Base-by-base conservation (phyloP, 345 rosid genomes). In the Hibiscus trionum region DNA sequence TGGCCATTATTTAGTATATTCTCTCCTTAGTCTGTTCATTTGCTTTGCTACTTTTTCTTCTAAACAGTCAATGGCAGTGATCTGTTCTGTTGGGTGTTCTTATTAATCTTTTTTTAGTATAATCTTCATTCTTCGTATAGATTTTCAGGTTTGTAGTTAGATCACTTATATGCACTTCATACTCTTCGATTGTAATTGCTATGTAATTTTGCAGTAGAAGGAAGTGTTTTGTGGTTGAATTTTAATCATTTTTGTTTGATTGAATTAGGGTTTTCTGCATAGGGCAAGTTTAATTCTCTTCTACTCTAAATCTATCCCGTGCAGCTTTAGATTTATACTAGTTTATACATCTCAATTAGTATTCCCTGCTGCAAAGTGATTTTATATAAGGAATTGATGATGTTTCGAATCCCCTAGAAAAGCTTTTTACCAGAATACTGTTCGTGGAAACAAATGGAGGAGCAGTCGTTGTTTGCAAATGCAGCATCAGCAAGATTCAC, bases 401-500 rank as follows among this genome's bases (percentile, higher is more conserved):
- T 42, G 46, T 42, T 46, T 46, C 35, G 5, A 12, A 24, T 66
- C 37, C 27, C 27, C 6, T 46, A 47, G 57, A 66, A 66, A 66
- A 11, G 46, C 11, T 42, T 49, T 49, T 11, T 64, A 42, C 46
- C 11, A 8, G 11, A 8, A 42, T 42, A 42, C 46, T 14, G 35
- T 7, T 66, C 11, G 33, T 44, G 19, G 2, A 42, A 16, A 46
- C 16, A 47, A 14, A 26, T 49, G 29, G 10, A 27, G 61, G 47
- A 69, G 61, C 72, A 55, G 72, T 69, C 61, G 62, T 69, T 69
- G 72, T 35, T 69, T 69, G 72, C 72, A 35, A 33, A 55, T 69
- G 72, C 0, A 53, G 72, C 72, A 69, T 33, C 72, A 53, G 17
- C 72, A 69, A 12, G 61, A 69, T 69, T 69, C 72, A 69, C 72